Evolutionary conservation across 345 rosid species (phyloP), one percentile per base, ranked within the genome.

Genomic region (Lumnitzera littorea): DNA sequence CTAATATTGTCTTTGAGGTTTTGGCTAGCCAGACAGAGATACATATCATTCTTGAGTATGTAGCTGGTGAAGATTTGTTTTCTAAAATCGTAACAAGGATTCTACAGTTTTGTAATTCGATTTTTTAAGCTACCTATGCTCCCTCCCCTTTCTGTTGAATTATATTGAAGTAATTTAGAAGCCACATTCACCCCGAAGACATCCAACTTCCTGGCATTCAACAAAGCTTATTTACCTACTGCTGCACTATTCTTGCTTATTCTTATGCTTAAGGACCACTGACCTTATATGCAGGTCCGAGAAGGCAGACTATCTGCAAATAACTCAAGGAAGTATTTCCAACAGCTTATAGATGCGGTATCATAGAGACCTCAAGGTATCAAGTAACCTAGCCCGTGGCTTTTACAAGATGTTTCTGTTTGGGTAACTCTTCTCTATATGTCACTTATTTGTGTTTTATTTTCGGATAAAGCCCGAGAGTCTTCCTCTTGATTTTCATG

Each of bases 301-400:
- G 79, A 69, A 4, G 84, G 85, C 58, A 83, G 83, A 65, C 91
- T 91, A 67, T 57, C 74, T 53, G 98, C 87, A 76, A 74, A 73
- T 55, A 87, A 89, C 54, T 62, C 82, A 58, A 84, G 95, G 71
- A 74, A 70, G 64, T 87, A 87, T 75, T 91, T 91, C 78, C 98
- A 91, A 67, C 98, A 91, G 79, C 96, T 91, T 65, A 71, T 89
- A 70, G 96, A 91, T 75, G 92, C 95, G 51, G 81, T 91, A 82
- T 84, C 98, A 91, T 70, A 85, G 98, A 74, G 98, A 91, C 64
- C 75, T 91, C 46, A 89, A 91, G 91, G 98, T 82, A 62, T 55
- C 36, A 60, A 36, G 36, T 53, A 53, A 23, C 52, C n/a, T 54
- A 48, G 23, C 53, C 24, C 23, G n/a, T 64, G 61, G 56, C 27